phyloP scores from a whole-genome alignment of 2,329 filamentous ascomycete genomes.

The Nannizzia gypsea region DNA sequence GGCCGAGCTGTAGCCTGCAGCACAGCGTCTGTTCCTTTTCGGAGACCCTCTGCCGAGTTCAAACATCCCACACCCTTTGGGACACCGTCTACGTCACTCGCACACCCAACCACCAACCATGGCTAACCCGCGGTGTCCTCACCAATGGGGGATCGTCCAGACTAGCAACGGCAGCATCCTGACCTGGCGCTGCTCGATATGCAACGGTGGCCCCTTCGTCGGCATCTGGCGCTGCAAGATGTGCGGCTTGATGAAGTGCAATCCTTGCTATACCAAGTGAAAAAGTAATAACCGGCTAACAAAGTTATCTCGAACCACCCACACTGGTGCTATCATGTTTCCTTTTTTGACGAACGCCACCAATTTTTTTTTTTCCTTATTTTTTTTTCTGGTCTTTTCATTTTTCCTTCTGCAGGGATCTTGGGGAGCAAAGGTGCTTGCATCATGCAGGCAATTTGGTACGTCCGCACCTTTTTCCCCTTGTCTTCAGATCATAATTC shows the following conservation, averaged over 20 bases:
- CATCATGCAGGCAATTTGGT: slow-evolving; percentile 1
- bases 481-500: background rate
- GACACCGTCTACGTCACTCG: background rate
- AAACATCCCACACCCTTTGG: background rate
- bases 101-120: background rate
- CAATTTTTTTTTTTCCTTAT: background rate
- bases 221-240: slow-evolving; percentile 35
- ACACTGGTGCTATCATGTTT: background rate
- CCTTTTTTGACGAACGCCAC: background rate
- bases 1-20: background rate
- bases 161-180: slow-evolving; percentile 33
- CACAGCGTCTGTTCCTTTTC: background rate
- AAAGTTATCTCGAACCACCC: too few species aligned
- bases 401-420: background rate
- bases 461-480: background rate
- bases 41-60: background rate
- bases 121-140: slow-evolving; percentile 11
- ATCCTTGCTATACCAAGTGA: slow-evolving; percentile 26
- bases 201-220: slow-evolving; percentile 31
- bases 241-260: slow-evolving; percentile 32
- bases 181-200: slow-evolving; percentile 34
- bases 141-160: slow-evolving; percentile 25
- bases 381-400: too few species aligned
- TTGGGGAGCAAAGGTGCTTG: background rate
- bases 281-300: background rate